Conservation (phyloP, 352 stramenopile genomes). For the Saprolegnia diclina region DNA sequence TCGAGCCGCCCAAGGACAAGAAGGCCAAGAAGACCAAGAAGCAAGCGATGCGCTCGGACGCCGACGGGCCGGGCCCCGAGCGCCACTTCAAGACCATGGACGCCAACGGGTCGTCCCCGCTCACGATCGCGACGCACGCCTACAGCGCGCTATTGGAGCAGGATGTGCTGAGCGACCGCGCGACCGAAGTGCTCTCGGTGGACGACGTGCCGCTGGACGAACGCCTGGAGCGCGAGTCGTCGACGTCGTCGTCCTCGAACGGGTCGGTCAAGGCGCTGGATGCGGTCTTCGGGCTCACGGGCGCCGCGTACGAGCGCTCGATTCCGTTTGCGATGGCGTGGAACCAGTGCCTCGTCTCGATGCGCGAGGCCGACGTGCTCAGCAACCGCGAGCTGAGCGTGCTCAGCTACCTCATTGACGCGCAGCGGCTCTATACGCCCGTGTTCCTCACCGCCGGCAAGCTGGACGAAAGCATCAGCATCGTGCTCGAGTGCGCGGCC, state of each 20-base stretch:
- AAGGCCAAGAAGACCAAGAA: slow-evolving; percentile 19
- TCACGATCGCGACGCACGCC: slow-evolving; percentile 3
- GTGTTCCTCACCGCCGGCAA: slow-evolving; percentile 24
- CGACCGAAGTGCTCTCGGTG: slow-evolving; percentile 1
- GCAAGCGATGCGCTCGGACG: background rate
- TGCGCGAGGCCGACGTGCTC: slow-evolving; percentile 22
- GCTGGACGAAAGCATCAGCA: slow-evolving; percentile 24
- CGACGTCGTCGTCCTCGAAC: slow-evolving; percentile 2
- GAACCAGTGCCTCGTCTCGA: slow-evolving; percentile 13
- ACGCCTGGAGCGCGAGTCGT: background rate
- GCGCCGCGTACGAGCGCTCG: background rate
- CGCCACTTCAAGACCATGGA: slow-evolving; percentile 64
- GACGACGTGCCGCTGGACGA: slow-evolving; percentile 2
- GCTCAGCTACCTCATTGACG: slow-evolving; percentile 25
- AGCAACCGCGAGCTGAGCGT: slow-evolving; percentile 22
- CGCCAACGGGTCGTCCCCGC: background rate
- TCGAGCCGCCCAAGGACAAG: slow-evolving; percentile 28
- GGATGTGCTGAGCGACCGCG: slow-evolving; percentile 4
- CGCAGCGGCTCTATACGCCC: slow-evolving; percentile 12
- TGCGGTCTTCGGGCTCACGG: background rate
- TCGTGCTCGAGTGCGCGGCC: slow-evolving; percentile 13
- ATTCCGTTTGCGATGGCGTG: slow-evolving; percentile 27
- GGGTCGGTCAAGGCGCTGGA: background rate
- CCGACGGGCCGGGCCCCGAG: slow-evolving; percentile 63
- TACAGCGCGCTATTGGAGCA: slow-evolving; percentile 12